phyloP scores from a whole-genome alignment of 768 basidiomycete genomes.

The Scleroderma citrinum region DNA sequence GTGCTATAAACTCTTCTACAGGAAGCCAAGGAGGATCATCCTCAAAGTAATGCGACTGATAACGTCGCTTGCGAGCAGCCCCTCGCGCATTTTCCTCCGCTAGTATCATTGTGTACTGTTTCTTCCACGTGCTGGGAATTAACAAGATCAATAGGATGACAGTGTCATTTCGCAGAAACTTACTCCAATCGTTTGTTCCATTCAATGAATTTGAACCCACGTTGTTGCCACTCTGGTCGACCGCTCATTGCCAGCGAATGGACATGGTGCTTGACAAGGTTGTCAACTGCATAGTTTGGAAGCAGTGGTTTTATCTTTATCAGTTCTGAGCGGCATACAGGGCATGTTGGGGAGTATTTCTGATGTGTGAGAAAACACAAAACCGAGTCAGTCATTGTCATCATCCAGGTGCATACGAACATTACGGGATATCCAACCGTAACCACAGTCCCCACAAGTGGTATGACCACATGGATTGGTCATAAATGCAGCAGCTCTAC shows the following conservation, averaged over 20 bases:
- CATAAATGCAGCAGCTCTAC: conserved; percentile 55
- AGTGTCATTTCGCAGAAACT: conserved; percentile 16
- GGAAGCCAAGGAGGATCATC: conserved; percentile 5
- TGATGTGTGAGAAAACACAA: conserved; percentile 15
- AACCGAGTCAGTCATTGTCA: conserved; percentile 1
- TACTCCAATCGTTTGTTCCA: conserved; percentile 54
- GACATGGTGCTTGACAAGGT: conserved; percentile 55
- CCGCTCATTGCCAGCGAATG: conserved; percentile 40
- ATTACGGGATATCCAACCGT: conserved; percentile 51
- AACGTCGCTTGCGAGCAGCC: conserved; percentile 6
- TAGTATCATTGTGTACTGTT: conserved; percentile 7
- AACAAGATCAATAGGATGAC: not conserved
- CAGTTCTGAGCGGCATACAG: conserved; percentile 53
- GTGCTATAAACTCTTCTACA: not conserved
- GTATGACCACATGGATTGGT: conserved; percentile 73
- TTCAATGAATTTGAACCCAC: conserved; percentile 42
- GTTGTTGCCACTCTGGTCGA: conserved; percentile 45
- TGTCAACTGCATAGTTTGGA: conserved; percentile 61
- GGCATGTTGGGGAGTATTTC: conserved; percentile 45
- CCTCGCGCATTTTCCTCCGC: conserved; percentile 16
- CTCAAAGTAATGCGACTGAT: conserved; percentile 10
- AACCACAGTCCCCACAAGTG: conserved; percentile 62
- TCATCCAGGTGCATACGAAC: conserved; percentile 29
- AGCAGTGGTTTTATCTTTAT: conserved; percentile 41
- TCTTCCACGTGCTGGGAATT: conserved; percentile 26